A percentile compares a stretch with the other conserved stretches of the same genome.
Evolutionary conservation across 768 basidiomycete genomes (phyloP).

Genomic region (Cyclocybe cylindracea): DNA sequence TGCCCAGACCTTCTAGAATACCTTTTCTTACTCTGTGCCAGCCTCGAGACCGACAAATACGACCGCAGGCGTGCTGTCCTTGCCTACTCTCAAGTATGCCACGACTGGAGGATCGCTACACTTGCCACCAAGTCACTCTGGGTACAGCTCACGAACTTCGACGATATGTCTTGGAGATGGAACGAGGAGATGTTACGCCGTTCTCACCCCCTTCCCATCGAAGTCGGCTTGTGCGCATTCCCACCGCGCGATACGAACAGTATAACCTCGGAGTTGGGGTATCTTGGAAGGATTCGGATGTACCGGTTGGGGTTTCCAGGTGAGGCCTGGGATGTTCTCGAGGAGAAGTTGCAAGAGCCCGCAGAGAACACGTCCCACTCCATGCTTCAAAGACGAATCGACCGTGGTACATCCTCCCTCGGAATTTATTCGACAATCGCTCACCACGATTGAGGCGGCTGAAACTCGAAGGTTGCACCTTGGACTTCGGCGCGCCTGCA

Average conservation of each 20-base stretch:
- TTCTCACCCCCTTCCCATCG: constrained; percentile 16
- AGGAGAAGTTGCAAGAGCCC: constrained; percentile 6
- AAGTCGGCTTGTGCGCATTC: constrained; percentile 4
- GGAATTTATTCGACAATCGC: constrained; percentile 7
- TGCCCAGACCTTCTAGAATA: constrained; percentile 22
- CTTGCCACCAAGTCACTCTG: constrained; percentile 16
- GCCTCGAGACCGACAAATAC: constrained; percentile 3
- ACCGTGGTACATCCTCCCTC: constrained; percentile 7
- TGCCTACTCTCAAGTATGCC: constrained; percentile 19
- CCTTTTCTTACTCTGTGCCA: constrained; percentile 16
- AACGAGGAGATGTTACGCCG: constrained; percentile 19
- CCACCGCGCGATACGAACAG: constrained; percentile 1
- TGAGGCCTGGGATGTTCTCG: constrained; percentile 12
- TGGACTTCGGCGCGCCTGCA: constrained; percentile 14
- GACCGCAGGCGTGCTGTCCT: constrained; percentile 9
- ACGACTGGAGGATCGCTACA: constrained; percentile 15
- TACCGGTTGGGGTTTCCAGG: constrained; percentile 12
- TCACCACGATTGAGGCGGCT: constrained; percentile 15
- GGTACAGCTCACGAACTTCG: constrained; percentile 17
- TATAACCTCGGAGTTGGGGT: constrained; percentile 10
- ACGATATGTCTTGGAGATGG: constrained; percentile 13
- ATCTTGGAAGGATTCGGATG: constrained; percentile 15
- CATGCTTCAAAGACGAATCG: not conserved
- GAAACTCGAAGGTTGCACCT: constrained; percentile 12
- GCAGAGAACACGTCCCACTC: constrained; percentile 5